Conservation (phyloP, 2,329 filamentous ascomycete genomes). For the Sporothrix curviconia region DNA sequence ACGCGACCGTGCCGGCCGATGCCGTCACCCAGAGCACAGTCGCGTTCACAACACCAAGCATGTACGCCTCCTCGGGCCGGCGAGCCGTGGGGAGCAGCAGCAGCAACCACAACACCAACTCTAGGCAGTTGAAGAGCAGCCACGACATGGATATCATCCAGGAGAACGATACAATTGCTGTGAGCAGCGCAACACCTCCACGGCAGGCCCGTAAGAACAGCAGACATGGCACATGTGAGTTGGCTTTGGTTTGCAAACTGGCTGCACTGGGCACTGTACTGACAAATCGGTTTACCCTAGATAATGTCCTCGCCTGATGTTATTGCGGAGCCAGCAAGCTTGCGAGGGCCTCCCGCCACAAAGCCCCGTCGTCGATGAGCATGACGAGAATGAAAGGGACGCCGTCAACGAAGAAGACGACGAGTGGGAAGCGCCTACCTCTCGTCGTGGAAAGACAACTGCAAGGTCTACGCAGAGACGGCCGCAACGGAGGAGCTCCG, state of each 20-base stretch:
- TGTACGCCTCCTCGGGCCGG: slow-evolving; percentile 21
- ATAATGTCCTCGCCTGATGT: slow-evolving; percentile 25
- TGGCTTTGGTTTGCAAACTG: neutral
- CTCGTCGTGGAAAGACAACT: neutral
- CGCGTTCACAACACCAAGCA: slow-evolving; percentile 32
- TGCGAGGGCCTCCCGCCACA: neutral
- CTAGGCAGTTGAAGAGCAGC: neutral
- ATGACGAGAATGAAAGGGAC: neutral
- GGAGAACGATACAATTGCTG: neutral
- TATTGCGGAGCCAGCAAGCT: slow-evolving; percentile 7
- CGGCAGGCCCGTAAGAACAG: neutral
- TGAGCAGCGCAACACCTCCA: neutral
- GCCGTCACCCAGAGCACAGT: slow-evolving; percentile 27
- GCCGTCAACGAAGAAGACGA: neutral
- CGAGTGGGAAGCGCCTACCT: neutral
- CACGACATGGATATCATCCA: neutral
- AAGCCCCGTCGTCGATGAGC: neutral
- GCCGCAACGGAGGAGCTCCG: neutral
- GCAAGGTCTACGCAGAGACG: neutral
- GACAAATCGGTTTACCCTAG: neutral
- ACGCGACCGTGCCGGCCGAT: slow-evolving; percentile 22
- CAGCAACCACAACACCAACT: neutral
- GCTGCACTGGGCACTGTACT: neutral
- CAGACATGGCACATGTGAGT: neutral
- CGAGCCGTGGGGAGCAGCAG: neutral